Base-by-base conservation (phyloP, 805 yeast genomes). In the Pichia deserticola region DNA sequence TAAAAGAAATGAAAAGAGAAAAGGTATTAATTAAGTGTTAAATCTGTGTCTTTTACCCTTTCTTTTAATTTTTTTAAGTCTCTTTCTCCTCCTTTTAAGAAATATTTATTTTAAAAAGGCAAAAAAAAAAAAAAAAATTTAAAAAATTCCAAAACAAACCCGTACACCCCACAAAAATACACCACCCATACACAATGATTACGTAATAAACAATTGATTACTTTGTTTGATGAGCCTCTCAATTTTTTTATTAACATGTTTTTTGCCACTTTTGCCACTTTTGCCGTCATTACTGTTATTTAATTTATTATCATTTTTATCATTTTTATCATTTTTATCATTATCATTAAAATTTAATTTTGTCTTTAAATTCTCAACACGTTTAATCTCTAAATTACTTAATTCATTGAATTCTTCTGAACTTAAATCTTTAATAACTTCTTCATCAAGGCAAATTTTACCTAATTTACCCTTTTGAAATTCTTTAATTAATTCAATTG, bases 401-500 rank as follows among this genome's bases (percentile, higher is more conserved):
- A 15, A 33, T n/a, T 51, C 45, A 13, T 42, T 39, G 29, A 54
- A 53, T 8, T 47, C 52, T 13, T 48, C 56, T 5, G 40, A 43
- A 40, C 43, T 35, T 27, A 35, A 39, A 13, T 33, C 20, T 3
- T 30, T 34, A 4, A 57, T 47, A 9, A 45, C 50, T 4, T 40
- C 54, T 28, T 54, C 52, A 53, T 74, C 69, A 51, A 65, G 59
- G 45, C 62, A 57, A 29, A 64, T 53, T 46, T 57, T 61, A 1
- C 70, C 71, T 13, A 63, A 68, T 47, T 72, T 73, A 1, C 88
- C 87, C 51, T 74, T 79, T 51, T 78, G 72, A 80, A 85, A 82
- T 32, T 73, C 61, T 51, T 78, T 78, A 3, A 82, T 66, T 81
- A 89, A 78, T 54, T 75, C 77, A 3, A 77, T 65, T 0, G 95